Percentiles rank a stretch among this genome's conserved stretches.
phyloP scores from a whole-genome alignment of 179 eudicot species.

The Sideroxylon spinosum region DNA sequence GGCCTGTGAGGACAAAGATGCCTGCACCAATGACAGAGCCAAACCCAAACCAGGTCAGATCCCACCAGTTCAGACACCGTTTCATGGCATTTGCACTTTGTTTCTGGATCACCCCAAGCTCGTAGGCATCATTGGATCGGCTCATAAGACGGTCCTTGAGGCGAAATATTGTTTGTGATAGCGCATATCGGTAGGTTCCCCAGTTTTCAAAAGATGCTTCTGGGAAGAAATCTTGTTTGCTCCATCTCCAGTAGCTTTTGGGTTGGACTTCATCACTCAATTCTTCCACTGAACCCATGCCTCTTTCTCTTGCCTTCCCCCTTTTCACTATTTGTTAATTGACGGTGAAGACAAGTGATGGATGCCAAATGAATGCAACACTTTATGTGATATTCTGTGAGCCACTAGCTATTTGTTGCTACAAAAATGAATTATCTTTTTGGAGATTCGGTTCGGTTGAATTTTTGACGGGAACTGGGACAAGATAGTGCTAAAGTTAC shows the following conservation, averaged over 20 bases:
- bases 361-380: not conserved
- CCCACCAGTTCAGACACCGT: conserved; percentile 59
- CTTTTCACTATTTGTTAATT: not conserved
- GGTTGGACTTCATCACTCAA: conserved; percentile 9
- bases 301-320: not conserved
- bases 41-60: conserved; percentile 55
- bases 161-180: conserved; percentile 28
- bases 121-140: conserved; percentile 40
- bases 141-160: conserved; percentile 41
- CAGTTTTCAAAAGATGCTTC: conserved; percentile 52
- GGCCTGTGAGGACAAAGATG: conserved; percentile 62
- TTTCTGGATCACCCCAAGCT: conserved; percentile 32
- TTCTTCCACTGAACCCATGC: conserved; percentile 13
- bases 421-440: too few relatives aligned
- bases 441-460: too few relatives aligned
- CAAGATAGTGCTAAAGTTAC: too few relatives aligned
- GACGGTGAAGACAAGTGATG: not conserved
- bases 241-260: conserved; percentile 35
- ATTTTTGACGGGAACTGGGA: too few relatives aligned
- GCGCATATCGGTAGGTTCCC: conserved; percentile 37
- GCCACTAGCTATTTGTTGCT: not conserved
- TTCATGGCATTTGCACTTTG: conserved; percentile 49
- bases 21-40: conserved; percentile 66
- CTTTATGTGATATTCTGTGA: not conserved
- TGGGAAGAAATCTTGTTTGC: conserved; percentile 57